These are phyloP conservation scores for Suillus paluster DNA, from an alignment of 768 basidiomycete species.

Conservation along the genomic window DNA sequence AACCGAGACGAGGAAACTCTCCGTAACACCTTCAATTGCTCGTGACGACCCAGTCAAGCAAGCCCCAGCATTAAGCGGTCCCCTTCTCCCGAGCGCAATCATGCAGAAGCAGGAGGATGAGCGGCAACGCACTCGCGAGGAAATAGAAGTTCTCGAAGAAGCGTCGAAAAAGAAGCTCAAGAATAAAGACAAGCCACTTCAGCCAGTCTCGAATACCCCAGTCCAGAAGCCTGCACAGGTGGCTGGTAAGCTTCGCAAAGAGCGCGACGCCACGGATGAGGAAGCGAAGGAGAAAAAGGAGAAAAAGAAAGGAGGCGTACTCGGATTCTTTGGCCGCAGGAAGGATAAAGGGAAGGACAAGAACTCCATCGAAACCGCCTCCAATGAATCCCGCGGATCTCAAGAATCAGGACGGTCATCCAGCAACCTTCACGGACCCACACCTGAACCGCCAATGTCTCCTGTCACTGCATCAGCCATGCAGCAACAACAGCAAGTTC, in stretches of 20 bases:
- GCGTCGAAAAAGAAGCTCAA: constrained; percentile 54
- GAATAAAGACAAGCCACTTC: constrained; percentile 49
- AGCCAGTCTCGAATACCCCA: constrained; percentile 28
- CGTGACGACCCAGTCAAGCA: constrained; percentile 49
- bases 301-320: constrained; percentile 72
- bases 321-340: constrained; percentile 77
- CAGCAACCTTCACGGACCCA: constrained; percentile 39
- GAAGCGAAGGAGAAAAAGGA: constrained; percentile 59
- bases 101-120: constrained; percentile 56
- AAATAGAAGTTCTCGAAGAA: constrained; percentile 49
- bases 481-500: constrained; percentile 59
- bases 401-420: constrained; percentile 68
- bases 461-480: constrained; percentile 57
- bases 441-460: constrained; percentile 43
- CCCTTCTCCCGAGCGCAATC: constrained; percentile 43
- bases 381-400: constrained; percentile 53
- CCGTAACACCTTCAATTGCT: constrained; percentile 78
- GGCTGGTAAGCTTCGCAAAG: constrained; percentile 49
- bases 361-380: constrained; percentile 55
- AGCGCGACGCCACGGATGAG: constrained; percentile 44
- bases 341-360: constrained; percentile 78
- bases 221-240: constrained; percentile 17
- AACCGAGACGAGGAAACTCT: constrained; percentile 77
- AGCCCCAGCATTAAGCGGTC: constrained; percentile 20
- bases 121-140: constrained; percentile 55